Percentiles rank a stretch among this genome's conserved stretches.
Conservation (phyloP, 139 green algal genomes). For the Chlorella sorokiniana region DNA sequence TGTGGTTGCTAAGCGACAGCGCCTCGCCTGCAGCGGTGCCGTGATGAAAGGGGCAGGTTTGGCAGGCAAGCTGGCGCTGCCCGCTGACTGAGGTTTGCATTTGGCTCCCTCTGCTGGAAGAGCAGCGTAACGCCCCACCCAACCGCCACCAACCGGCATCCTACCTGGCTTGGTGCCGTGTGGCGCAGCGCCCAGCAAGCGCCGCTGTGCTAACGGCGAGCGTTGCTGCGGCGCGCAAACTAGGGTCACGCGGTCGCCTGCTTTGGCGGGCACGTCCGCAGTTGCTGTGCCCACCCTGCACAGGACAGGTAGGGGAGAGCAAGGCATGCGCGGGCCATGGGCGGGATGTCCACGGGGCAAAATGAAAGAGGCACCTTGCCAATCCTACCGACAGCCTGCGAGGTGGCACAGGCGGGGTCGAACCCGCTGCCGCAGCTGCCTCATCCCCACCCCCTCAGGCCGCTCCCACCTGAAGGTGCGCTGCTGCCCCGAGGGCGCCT, state of each 20-base stretch:
- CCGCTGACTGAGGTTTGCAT: too few relatives aligned
- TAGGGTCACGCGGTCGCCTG: slow-evolving; percentile 78
- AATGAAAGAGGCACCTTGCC: too few relatives aligned
- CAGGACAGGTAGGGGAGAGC: neutral
- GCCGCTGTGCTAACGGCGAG: slow-evolving; percentile 26
- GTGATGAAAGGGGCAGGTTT: too few relatives aligned
- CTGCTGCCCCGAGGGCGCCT: slow-evolving; percentile 68
- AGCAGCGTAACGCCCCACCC: too few relatives aligned
- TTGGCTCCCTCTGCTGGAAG: too few relatives aligned
- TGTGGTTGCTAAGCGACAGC: slow-evolving; percentile 83
- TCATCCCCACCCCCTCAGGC: neutral
- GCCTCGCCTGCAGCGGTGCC: slow-evolving; percentile 65
- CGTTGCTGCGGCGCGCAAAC: slow-evolving; percentile 63
- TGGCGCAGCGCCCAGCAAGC: slow-evolving; percentile 60
- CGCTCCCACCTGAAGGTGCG: slow-evolving; percentile 70
- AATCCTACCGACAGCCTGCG: too few relatives aligned
- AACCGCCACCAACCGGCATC: neutral
- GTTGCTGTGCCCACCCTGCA: slow-evolving; percentile 70
- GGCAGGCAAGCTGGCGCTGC: neutral
- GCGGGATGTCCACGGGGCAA: neutral
- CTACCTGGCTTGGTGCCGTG: slow-evolving; percentile 68
- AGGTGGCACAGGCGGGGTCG: too few relatives aligned
- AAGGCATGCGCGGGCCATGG: neutral
- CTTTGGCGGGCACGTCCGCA: slow-evolving; percentile 78
- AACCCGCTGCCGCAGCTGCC: neutral